Percentiles rank a stretch among this genome's conserved stretches.
Evolutionary conservation across 1,139 yeast genomes (phyloP).

Genomic region (Groenewaldozyma sp.): DNA sequence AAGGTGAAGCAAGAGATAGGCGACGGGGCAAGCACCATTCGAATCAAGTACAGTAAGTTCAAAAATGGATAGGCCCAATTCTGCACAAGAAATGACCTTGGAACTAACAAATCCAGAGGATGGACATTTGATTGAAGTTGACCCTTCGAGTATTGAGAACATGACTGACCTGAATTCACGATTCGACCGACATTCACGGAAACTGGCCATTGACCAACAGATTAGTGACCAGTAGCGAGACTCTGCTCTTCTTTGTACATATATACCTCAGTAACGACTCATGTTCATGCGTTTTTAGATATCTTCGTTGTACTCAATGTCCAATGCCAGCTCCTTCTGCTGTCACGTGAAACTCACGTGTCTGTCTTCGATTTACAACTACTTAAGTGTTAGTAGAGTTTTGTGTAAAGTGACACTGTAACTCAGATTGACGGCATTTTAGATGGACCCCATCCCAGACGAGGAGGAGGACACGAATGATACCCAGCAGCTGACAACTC

Average conservation of each 20-base stretch:
- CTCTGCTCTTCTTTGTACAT: no score
- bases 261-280: no score
- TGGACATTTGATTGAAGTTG: conserved; percentile 56
- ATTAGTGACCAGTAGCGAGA: conserved; percentile 1
- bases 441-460: conserved; percentile 4
- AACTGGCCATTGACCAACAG: conserved; percentile 1
- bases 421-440: no score
- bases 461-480: conserved; percentile 5
- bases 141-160: conserved; percentile 37
- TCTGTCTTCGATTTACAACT: no score
- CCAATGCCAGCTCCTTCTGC: no score
- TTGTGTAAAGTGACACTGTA: no score
- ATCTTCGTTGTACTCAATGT: no score
- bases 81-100: no score
- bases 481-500: conserved; percentile 19
- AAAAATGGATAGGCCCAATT: no score
- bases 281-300: no score
- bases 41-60: conserved; percentile 52
- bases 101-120: conserved; percentile 41
- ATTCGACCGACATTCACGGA: conserved; percentile 1
- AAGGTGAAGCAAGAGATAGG: conserved; percentile 23
- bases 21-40: conserved; percentile 35
- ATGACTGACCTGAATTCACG: neutral
- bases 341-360: no score
- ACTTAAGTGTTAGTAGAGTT: no score